phyloP scores from a whole-genome alignment of 2,329 filamentous ascomycete species.

The Colletotrichum tropicale region DNA sequence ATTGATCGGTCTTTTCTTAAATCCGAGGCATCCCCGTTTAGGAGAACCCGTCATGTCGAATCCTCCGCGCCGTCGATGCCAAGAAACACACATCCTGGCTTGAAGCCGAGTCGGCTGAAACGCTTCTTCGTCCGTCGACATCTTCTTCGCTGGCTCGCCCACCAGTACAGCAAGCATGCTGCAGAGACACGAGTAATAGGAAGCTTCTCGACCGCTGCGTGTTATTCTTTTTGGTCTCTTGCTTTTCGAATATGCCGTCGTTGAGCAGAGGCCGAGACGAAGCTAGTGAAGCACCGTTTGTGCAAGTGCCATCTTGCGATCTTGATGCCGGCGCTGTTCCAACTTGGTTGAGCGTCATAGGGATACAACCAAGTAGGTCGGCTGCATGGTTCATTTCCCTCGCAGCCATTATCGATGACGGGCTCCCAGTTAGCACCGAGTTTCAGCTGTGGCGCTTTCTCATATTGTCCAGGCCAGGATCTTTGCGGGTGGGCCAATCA shows the following conservation, averaged over 20 bases:
- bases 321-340: neutral
- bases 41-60: neutral
- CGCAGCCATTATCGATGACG: conserved; percentile 1
- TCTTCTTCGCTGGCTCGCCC: neutral
- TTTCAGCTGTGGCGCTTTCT: conserved; percentile 43
- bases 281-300: neutral
- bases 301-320: conserved; percentile 17
- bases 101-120: conserved; percentile 1
- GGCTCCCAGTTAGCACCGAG: conserved; percentile 16
- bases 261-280: conserved; percentile 8
- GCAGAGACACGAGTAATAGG: conserved; percentile 12
- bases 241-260: neutral
- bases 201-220: neutral
- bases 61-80: neutral
- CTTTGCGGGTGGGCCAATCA: conserved; percentile 31
- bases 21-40: neutral
- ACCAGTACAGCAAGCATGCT: neutral
- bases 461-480: conserved; percentile 30
- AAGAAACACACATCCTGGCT: neutral
- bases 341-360: neutral
- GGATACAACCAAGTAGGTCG: neutral
- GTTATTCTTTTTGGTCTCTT: neutral
- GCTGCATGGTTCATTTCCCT: neutral
- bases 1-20: neutral
- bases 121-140: neutral